Evolutionary conservation across 345 rosid species (phyloP), one percentile per base, ranked within the genome.

Genomic region (Lumnitzera littorea): DNA sequence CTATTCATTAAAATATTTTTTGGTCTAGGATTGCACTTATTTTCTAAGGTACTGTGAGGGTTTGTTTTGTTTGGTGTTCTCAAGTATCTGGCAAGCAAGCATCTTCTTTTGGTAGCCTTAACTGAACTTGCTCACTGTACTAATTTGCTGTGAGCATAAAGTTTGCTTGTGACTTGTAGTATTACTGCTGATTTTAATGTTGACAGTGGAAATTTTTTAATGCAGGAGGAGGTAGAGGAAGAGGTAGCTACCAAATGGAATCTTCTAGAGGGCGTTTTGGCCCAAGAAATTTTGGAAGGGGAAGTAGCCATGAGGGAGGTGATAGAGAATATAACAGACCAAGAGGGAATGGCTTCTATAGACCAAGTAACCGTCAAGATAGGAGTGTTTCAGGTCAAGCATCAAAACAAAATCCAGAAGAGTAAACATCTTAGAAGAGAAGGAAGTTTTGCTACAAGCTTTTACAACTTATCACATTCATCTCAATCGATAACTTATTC

Each of bases 151-250:
- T 7, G 36, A 36, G 9, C 43, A 36, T 6, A 36, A 36, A 5
- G 11, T 9, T 36, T 36, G 43, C 43, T 9, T 36, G 17, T n/a
- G 12, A 51, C 3, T n/a, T 51, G 12, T 51, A 54, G 43, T 8
- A 24, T 51, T 15, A 13, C 31, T 49, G 55, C 15, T 15, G 12
- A 29, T n/a, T 57, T 55, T 48, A 5, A 41, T 52, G 13, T 12
- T 14, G 17, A 0, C 54, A 13, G 24, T 15, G 31, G 24, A 55
- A 27, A 7, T 20, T 57, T 16, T 50, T 29, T 31, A 29, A 70
- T 77, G 80, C 77, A 70, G 83, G 81, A 57, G 74, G 87, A 49
- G 87, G 89, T 8, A 76, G 85, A 69, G 85, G 85, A 17, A 69
- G 82, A 61, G 82, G 84, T 27, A 70, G 73, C 73, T 76, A 76